These are phyloP conservation scores for Talaromyces ruber DNA, from an alignment of 495 filamentous ascomycete genomes.

Conservation along the genomic window DNA sequence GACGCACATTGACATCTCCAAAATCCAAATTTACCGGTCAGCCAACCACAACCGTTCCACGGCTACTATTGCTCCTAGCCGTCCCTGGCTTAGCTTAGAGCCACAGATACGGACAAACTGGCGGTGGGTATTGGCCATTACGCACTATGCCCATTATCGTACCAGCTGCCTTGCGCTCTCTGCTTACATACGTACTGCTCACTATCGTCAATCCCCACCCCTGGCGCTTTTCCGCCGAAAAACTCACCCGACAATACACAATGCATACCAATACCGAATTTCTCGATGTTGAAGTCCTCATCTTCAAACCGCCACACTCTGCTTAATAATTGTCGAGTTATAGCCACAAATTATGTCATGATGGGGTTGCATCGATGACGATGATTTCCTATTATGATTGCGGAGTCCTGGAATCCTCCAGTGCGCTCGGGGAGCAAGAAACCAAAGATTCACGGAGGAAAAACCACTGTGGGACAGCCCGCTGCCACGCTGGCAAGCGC, in stretches of 20 bases:
- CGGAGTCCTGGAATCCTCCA: background rate
- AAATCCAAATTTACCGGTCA: background rate
- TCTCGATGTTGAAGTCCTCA: background rate
- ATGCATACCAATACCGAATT: background rate
- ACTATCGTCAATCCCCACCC: background rate
- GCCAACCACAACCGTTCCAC: background rate
- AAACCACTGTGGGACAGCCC: slow-evolving; percentile 4
- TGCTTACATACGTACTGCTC: background rate
- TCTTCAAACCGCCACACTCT: background rate
- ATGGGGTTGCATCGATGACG: slow-evolving; percentile 1
- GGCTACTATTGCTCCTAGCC: background rate
- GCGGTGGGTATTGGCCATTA: slow-evolving; percentile 4
- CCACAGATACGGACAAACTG: slow-evolving; percentile 3
- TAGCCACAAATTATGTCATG: background rate
- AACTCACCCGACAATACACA: background rate
- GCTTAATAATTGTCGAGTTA: background rate
- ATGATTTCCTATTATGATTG: background rate
- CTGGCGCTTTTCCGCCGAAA: background rate
- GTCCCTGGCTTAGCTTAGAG: slow-evolving; percentile 1
- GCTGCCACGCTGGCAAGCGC: slow-evolving; percentile 11
- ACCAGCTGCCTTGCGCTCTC: background rate
- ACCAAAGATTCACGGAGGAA: background rate
- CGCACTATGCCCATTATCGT: background rate
- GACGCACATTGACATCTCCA: background rate
- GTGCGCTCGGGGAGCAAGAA: background rate